phyloP scores from a whole-genome alignment of 305 asterid species.

The Ilex paraguariensis region DNA sequence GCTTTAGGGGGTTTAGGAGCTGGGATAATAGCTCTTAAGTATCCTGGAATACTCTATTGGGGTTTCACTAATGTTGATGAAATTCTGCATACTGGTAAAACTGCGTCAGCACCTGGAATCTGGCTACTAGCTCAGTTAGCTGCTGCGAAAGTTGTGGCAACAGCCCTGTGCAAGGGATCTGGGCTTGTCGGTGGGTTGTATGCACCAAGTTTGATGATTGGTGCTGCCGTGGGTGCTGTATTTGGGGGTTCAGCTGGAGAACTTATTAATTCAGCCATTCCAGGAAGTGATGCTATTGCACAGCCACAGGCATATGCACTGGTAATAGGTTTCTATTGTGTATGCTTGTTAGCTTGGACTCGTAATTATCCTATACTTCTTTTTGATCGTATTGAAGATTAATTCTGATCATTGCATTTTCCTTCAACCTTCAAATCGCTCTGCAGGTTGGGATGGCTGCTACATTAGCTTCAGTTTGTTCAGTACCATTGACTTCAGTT shows the following conservation, averaged over 20 bases:
- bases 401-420: not conserved
- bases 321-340: constrained; percentile 32
- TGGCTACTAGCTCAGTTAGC: constrained; percentile 86
- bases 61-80: constrained; percentile 97
- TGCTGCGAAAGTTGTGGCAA: constrained; percentile 92
- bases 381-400: not conserved
- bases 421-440: constrained; percentile 9
- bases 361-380: no score
- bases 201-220: constrained; percentile 99
- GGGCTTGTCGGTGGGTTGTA: constrained; percentile 95
- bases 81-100: constrained; percentile 92
- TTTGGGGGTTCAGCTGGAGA: constrained; percentile 95
- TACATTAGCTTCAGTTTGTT: constrained; percentile 90
- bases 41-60: constrained; percentile 96
- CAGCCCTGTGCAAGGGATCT: constrained; percentile 92
- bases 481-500: constrained; percentile 93
- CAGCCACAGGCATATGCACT: constrained; percentile 98
- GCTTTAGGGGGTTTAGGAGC: constrained; percentile 98
- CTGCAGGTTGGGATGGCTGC: constrained; percentile 99
- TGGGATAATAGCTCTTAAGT: constrained; percentile 89
- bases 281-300: constrained; percentile 93
- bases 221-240: constrained; percentile 98
- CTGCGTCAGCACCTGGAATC: constrained; percentile 98
- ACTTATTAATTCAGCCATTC: constrained; percentile 85
- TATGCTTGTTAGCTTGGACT: not conserved